Evolutionary conservation across 371 early-diverging fungal genomes (phyloP).

Genomic region (Mortierella sp.): DNA sequence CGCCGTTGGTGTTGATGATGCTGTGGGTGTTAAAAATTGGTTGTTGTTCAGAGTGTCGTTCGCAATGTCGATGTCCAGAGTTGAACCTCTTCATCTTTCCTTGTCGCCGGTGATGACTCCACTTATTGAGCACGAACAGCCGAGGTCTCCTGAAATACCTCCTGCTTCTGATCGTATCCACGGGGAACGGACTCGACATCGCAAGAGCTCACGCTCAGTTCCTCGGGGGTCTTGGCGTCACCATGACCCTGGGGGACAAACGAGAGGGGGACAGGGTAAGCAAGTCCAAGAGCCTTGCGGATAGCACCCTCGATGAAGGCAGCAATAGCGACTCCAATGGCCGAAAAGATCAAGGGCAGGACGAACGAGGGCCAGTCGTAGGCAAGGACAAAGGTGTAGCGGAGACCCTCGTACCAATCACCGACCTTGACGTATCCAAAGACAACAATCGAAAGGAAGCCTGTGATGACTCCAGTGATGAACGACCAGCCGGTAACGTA

Average conservation of each 20-base stretch:
- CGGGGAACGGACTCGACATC: slow-evolving; percentile 25
- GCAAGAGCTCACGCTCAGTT: slow-evolving; percentile 17
- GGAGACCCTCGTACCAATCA: slow-evolving; percentile 57
- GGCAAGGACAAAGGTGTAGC: slow-evolving; percentile 53
- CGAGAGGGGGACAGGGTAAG: slow-evolving; percentile 48
- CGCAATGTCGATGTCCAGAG: slow-evolving; percentile 4
- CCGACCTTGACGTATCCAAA: slow-evolving; percentile 60
- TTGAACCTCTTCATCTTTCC: slow-evolving; percentile 11
- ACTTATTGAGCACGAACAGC: slow-evolving; percentile 17
- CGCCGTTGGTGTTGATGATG: background rate
- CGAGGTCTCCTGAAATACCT: slow-evolving; percentile 16
- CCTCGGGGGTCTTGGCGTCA: slow-evolving; percentile 2
- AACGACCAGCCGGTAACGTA: slow-evolving; percentile 56
- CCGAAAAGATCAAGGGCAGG: slow-evolving; percentile 58
- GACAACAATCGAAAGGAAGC: slow-evolving; percentile 62
- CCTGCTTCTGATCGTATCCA: slow-evolving; percentile 20
- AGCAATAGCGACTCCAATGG: slow-evolving; percentile 58
- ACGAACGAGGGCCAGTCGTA: slow-evolving; percentile 65
- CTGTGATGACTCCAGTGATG: slow-evolving; percentile 61
- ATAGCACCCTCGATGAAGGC: slow-evolving; percentile 50
- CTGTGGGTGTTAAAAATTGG: background rate
- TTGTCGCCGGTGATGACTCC: background rate
- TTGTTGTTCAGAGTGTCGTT: background rate
- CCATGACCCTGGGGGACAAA: slow-evolving; percentile 27
- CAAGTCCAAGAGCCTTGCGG: slow-evolving; percentile 52